These are phyloP conservation scores for Colletotrichum musae DNA, from an alignment of 2,329 filamentous ascomycete genomes.

Conservation along the genomic window DNA sequence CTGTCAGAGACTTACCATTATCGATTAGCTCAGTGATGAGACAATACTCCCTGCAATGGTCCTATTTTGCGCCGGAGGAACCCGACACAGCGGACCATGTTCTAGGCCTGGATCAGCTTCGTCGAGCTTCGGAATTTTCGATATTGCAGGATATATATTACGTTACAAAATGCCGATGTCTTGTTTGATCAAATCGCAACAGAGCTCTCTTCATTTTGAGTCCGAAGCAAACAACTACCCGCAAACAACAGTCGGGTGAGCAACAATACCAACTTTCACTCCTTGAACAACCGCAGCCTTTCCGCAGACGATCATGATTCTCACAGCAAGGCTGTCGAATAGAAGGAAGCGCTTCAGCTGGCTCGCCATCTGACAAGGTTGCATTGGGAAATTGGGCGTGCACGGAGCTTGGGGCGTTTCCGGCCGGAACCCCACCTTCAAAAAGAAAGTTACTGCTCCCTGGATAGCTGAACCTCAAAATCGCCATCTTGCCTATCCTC, in stretches of 20 bases:
- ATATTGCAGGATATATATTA: too few relatives aligned
- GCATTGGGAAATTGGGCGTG: neutral
- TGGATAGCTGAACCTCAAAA: too few relatives aligned
- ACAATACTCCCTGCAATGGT: constrained; percentile 50
- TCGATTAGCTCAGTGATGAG: constrained; percentile 50
- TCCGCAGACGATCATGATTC: too few relatives aligned
- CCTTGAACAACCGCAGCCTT: too few relatives aligned
- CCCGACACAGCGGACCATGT: constrained; percentile 39
- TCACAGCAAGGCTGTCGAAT: too few relatives aligned
- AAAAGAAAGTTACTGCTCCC: neutral
- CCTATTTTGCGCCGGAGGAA: constrained; percentile 48
- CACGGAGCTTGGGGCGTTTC: neutral
- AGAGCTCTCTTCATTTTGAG: neutral
- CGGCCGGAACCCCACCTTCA: neutral
- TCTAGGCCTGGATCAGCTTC: too few relatives aligned
- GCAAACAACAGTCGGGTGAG: neutral
- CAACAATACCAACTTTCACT: neutral
- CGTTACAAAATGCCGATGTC: too few relatives aligned
- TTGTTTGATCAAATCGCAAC: neutral
- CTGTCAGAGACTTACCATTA: constrained; percentile 39
- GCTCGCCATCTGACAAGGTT: neutral
- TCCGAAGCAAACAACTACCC: neutral
- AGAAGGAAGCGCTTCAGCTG: too few relatives aligned
- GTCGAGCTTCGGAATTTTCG: neutral
- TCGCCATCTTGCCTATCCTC: neutral